Conservation (phyloP, 345 rosid species). For the Hirschfeldia incana region DNA sequence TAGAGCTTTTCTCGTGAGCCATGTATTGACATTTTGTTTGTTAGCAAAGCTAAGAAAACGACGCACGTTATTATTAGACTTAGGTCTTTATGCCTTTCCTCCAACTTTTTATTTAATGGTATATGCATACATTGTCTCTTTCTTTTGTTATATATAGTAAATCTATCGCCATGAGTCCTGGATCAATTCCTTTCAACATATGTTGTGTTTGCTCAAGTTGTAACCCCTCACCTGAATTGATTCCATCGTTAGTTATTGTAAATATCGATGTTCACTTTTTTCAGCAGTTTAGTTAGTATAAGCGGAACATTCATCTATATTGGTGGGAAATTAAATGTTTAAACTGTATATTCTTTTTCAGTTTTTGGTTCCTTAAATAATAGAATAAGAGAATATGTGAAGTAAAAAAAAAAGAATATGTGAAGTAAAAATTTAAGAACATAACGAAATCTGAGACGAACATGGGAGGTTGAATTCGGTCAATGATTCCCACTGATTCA, state of each 20-base stretch:
- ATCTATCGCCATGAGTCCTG: slow-evolving; percentile 28
- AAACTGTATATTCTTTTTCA: not conserved
- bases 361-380: not conserved
- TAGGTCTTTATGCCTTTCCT: slow-evolving; percentile 33
- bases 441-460: not conserved
- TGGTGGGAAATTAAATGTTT: not conserved
- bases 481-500: not conserved
- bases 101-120: not conserved
- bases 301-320: not conserved
- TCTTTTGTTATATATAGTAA: slow-evolving; percentile 33
- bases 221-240: slow-evolving; percentile 19
- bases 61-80: slow-evolving; percentile 32
- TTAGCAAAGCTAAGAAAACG: slow-evolving; percentile 36
- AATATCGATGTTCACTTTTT: not conserved
- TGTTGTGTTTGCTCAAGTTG: slow-evolving; percentile 37
- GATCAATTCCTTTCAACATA: slow-evolving; percentile 38
- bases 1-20: slow-evolving; percentile 39
- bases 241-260: slow-evolving; percentile 23
- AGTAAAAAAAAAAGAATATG: not conserved
- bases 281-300: not conserved
- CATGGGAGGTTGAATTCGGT: not conserved
- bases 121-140: slow-evolving; percentile 34
- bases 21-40: slow-evolving; percentile 35
- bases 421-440: not conserved
- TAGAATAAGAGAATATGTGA: not conserved